Evolutionary conservation across 805 yeast species (phyloP).

Genomic region (Starmerella ratchasimensis): DNA sequence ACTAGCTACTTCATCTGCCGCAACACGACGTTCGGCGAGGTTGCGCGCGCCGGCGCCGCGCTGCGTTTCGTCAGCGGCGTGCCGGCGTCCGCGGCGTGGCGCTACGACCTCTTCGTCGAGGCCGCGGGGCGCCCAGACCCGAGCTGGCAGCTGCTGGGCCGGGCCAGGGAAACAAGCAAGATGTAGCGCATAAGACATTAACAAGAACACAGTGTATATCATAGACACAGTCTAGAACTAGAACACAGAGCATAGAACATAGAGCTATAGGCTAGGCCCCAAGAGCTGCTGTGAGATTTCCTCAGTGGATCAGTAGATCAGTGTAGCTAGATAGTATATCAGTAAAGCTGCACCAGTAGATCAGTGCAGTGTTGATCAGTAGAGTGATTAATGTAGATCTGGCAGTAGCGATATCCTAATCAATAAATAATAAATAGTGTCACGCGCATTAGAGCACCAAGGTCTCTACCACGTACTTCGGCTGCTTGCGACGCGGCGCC

Average conservation of each 20-base stretch:
- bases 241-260: neutral
- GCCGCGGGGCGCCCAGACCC: neutral
- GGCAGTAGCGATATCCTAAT: too few species aligned
- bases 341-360: too few species aligned
- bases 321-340: too few species aligned
- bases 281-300: too few species aligned
- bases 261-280: neutral
- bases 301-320: too few species aligned
- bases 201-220: too few species aligned
- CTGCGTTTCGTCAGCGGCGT: neutral
- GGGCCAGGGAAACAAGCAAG: too few species aligned
- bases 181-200: too few species aligned
- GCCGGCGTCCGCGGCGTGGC: constrained; percentile 3
- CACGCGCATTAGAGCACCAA: constrained; percentile 15
- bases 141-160: neutral
- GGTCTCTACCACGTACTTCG: constrained; percentile 26
- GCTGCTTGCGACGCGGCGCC: constrained; percentile 13
- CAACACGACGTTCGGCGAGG: neutral
- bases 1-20: neutral
- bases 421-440: neutral
- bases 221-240: neutral
- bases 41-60: neutral
- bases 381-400: too few species aligned
- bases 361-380: too few species aligned
- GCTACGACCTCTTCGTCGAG: constrained; percentile 11